These are phyloP conservation scores for Hemisphaericaspora subhashii DNA, from an alignment of 1,139 yeast species.

Conservation along the genomic window DNA sequence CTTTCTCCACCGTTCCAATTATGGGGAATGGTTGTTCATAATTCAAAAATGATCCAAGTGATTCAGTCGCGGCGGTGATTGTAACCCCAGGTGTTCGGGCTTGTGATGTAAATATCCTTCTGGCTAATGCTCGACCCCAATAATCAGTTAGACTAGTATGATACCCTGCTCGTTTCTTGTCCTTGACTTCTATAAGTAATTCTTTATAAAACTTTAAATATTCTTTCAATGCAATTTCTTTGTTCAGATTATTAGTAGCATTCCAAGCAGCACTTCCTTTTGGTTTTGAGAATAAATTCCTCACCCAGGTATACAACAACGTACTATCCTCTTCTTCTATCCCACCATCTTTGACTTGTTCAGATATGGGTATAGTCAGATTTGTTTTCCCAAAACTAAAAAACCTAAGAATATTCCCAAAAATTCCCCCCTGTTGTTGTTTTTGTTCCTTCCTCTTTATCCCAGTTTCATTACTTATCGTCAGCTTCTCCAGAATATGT, in stretches of 20 bases:
- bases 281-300: conserved; percentile 5
- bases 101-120: conserved; percentile 41
- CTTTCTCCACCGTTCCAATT: conserved; percentile 35
- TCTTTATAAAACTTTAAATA: conserved; percentile 47
- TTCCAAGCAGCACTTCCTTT: not conserved
- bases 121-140: conserved; percentile 64
- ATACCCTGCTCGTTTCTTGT: conserved; percentile 54
- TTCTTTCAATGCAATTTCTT: conserved; percentile 22
- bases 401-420: conserved; percentile 13
- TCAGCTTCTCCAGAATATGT: conserved; percentile 1
- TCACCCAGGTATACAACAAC: conserved; percentile 6
- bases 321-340: not conserved
- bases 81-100: conserved; percentile 38
- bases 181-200: conserved; percentile 52
- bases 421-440: conserved; percentile 34
- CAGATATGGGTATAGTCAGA: conserved; percentile 5
- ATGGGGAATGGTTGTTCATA: conserved; percentile 45
- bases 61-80: conserved; percentile 21
- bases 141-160: conserved; percentile 63
- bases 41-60: conserved; percentile 19
- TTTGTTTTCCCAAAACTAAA: conserved; percentile 14
- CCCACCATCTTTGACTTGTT: not conserved
- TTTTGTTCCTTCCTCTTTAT: conserved; percentile 72
- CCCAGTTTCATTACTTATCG: not conserved
- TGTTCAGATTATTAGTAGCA: not conserved